Base-by-base conservation (phyloP, 2,329 filamentous ascomycete species). In the Pestalotiopsis sp. region DNA sequence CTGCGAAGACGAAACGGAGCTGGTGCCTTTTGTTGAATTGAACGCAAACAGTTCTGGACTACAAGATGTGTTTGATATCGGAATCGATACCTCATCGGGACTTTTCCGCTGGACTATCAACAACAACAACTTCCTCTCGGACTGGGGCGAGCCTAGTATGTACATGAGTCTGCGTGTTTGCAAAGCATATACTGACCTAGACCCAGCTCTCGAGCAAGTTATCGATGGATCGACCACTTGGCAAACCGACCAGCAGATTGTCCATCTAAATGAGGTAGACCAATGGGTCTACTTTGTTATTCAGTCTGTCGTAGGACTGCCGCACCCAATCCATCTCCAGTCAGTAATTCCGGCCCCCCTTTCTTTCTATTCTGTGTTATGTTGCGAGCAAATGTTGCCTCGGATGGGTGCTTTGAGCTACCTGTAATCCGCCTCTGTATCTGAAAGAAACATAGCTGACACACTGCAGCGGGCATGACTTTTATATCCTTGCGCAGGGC, bases 51-150 rank as follows among this genome's bases (percentile, higher is more conserved):
- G 68, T 12, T 72, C 75, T 23, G 23, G 49, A 6, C 69, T 69
- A 63, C 74, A 76, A 71, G 72, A 75, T 41, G 70, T 79, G 59
- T 69, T 78, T 55, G 72, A 79, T 63, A 23, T 77, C 69, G 57
- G 76, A 38, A 68, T 79, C 38, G 69, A 72, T 41, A 66, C 70
- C 36, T 76, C 77, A 67, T 71, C 74, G 13, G 74, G 78, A 23
- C 77, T 81, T 70, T 84, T 86, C 77, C 80, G 81, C 60, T 87
- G 85, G 85, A 82, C 79, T 13, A 75, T 87, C 70, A 86, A 86
- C 74, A 77, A 76, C 61, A 85, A 45, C 20, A n/a, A 20, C 38
- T 81, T 87, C 73, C 68, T 79, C 11, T 78, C 86, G 1, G 79
- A 87, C 68, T 87, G 85, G 79, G 77, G 75, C 5, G 73, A 83